Conservation (phyloP, 2,329 filamentous ascomycete species). For the Hypoxylon sp. region DNA sequence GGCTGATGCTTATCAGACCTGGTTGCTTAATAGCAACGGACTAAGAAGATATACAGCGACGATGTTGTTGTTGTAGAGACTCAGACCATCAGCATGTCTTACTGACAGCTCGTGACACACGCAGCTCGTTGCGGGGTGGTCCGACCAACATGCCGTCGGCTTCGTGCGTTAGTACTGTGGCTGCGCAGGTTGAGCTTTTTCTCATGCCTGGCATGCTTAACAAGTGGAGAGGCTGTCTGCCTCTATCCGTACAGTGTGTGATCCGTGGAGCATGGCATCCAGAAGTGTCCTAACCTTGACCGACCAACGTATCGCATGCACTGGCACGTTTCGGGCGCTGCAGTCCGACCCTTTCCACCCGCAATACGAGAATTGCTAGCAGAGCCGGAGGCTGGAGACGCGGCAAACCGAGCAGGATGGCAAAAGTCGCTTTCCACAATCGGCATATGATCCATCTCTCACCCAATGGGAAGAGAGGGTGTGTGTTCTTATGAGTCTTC, state of each 20-base stretch:
- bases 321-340: slow-evolving; percentile 27
- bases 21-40: slow-evolving; percentile 12
- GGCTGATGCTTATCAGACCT: slow-evolving; percentile 21
- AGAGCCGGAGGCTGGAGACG: slow-evolving; percentile 4
- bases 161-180: not conserved
- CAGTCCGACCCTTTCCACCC: slow-evolving; percentile 28
- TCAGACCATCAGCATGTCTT: slow-evolving; percentile 12
- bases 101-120: not conserved
- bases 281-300: not conserved
- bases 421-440: slow-evolving; percentile 38
- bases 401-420: slow-evolving; percentile 24
- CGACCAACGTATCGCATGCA: slow-evolving; percentile 26
- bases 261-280: not conserved
- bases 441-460: slow-evolving; percentile 36
- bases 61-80: slow-evolving; percentile 6
- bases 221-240: not conserved
- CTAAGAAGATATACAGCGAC: slow-evolving; percentile 8
- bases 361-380: slow-evolving; percentile 34
- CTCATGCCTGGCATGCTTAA: not conserved
- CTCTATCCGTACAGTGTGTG: too few relatives aligned
- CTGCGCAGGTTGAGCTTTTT: slow-evolving; percentile 1
- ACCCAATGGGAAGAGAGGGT: slow-evolving; percentile 39
- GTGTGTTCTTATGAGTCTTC: too few relatives aligned
- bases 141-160: slow-evolving; percentile 20
- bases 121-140: slow-evolving; percentile 24